Base-by-base conservation (phyloP, 805 yeast genomes). In the Candida yuanshanica region DNA sequence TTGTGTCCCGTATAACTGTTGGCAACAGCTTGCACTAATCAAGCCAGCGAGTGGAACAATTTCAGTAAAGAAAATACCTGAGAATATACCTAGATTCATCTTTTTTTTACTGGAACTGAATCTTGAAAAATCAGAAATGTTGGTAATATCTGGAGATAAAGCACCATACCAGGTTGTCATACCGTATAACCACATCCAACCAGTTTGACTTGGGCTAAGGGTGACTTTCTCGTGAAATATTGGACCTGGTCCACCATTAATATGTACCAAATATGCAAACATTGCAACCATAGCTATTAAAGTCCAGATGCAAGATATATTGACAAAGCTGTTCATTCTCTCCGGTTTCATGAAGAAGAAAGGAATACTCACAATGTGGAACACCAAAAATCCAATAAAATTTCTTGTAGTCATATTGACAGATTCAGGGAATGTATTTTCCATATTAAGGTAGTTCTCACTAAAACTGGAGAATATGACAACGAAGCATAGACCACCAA, bases 281-380 rank as follows among this genome's bases (percentile, higher is more conserved):
- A 69, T 62, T n/a, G 66, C 68, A 34, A 68, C 39, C 62, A 70
- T 66, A 1, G 72, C 65, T 37, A 64, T 58, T 34, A 65, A 60
- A 6, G 69, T 59, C 29, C 66, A 56, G 12, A 58, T 48, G 41
- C 72, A 66, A 10, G 69, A 58, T 25, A 50, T 42, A 38, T 65
- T 64, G 37, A 69, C 56, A 20, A 65, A 53, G 25, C 51, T 45
- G 49, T 68, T 66, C 53, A 68, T 59, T 35, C 56, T 64, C 46
- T 72, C 71, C 5, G 79, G 79, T 43, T 64, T 70, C 41, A 70
- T 39, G 38, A 57, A 58, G 42, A 69, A 65, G 45, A 66, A 62
- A 14, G 69, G 66, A 9, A 67, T 56, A 7, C 68, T 64, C 31
- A 74, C 48, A 5, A 74, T 36, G 44, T 73, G 74, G 57, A 70